Conservation (phyloP, 2,329 filamentous ascomycete genomes). For the Curvularia eragrostidis region DNA sequence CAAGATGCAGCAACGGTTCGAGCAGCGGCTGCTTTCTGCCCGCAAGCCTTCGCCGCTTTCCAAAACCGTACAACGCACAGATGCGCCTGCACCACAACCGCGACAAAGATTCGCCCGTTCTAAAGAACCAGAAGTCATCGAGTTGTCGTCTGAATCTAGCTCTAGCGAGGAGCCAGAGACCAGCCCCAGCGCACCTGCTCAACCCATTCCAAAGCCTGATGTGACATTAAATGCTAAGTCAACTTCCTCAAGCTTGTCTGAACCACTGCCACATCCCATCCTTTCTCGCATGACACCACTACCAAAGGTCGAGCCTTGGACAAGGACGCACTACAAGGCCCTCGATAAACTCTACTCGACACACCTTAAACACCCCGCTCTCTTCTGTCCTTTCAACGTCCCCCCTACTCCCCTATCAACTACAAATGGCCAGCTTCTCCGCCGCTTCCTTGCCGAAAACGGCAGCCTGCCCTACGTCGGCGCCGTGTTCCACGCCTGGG, state of each 20-base stretch:
- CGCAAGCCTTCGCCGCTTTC: conserved; percentile 24
- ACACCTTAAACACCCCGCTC: conserved; percentile 39
- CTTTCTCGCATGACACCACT: conserved; percentile 35
- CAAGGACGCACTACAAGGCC: conserved; percentile 50
- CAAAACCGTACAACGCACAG: conserved; percentile 3
- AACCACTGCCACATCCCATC: conserved; percentile 37
- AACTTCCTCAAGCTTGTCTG: conserved; percentile 3
- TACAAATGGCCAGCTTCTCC: conserved; percentile 41
- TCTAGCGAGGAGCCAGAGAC: conserved; percentile 9
- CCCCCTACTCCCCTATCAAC: conserved; percentile 28
- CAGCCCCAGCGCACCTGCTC: conserved; percentile 10
- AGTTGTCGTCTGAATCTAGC: conserved; percentile 6
- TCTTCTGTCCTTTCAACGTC: conserved; percentile 40
- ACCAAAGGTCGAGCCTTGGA: conserved; percentile 49
- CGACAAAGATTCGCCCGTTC: neutral
- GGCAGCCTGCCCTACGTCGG: conserved; percentile 35
- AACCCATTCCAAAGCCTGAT: conserved; percentile 9
- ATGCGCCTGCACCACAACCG: neutral
- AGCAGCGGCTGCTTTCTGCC: conserved; percentile 27
- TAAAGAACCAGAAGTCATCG: conserved; percentile 7
- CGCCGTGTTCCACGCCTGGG: conserved; percentile 42
- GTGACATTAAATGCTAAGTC: conserved; percentile 6
- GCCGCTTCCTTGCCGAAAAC: conserved; percentile 30
- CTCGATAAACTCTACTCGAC: conserved; percentile 47
- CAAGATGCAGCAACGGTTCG: conserved; percentile 24